phyloP scores from a whole-genome alignment of 192 early-diverging fungal species.

The Dissophora ornata region DNA sequence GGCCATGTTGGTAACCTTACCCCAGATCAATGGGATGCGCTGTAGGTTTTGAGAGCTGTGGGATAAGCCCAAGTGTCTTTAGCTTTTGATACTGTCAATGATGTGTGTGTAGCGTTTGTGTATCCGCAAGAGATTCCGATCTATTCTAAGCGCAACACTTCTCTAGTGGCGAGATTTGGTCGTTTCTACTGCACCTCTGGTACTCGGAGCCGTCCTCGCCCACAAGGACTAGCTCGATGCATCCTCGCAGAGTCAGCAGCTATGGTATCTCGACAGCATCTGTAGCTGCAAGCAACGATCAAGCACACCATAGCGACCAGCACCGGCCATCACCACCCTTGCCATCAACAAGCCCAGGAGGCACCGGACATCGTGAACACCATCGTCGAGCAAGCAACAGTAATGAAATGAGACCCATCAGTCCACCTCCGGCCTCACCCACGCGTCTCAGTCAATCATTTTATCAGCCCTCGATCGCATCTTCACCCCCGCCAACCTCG shows the following conservation, averaged over 20 bases:
- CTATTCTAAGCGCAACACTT: neutral
- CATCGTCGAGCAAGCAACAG: constrained; percentile 1
- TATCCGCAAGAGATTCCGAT: constrained; percentile 2
- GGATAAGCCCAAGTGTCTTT: too few species aligned
- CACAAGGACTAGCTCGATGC: constrained; percentile 13
- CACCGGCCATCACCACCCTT: constrained; percentile 1
- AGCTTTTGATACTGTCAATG: too few species aligned
- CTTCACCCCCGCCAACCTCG: constrained; percentile 19
- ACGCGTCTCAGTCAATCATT: constrained; percentile 40
- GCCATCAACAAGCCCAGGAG: constrained; percentile 26
- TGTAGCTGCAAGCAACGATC: neutral
- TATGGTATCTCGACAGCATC: constrained; percentile 10
- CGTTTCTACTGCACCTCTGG: constrained; percentile 50
- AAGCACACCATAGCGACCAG: neutral
- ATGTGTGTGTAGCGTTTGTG: too few species aligned
- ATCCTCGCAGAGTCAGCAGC: constrained; percentile 24
- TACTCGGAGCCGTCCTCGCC: constrained; percentile 41
- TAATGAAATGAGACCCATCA: constrained; percentile 11
- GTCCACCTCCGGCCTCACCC: constrained; percentile 40
- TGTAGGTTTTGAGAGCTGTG: constrained; percentile 45
- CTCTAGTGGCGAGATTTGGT: constrained; percentile 51
- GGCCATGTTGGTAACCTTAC: constrained; percentile 45
- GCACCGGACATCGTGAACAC: neutral
- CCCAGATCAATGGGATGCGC: constrained; percentile 45
- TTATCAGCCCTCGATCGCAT: constrained; percentile 37